Base-by-base conservation (phyloP, 2,329 filamentous ascomycete species). In the Apiospora malaysiana region DNA sequence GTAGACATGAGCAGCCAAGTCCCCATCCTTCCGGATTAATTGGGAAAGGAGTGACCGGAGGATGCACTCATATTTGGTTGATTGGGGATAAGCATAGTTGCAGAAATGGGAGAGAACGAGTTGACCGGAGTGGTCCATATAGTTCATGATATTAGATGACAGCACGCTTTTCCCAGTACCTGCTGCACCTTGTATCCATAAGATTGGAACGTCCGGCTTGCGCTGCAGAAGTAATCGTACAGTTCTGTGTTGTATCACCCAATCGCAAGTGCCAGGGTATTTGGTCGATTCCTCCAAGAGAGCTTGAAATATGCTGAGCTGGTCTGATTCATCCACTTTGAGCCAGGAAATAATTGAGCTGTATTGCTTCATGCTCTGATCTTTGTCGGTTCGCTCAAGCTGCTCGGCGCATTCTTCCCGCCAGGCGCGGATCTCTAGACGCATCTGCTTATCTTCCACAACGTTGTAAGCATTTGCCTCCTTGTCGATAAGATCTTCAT, bases 81-180 rank as follows among this genome's bases (percentile, higher is more conserved):
- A 83, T 2, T 77, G 73, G 0, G 71, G 67, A 7, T 81, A 78
- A 0, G 75, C 73, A 16, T 79, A 77, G 6, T 74, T 80, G 72
- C 80, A 83, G 45, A 83, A 81, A 63, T 84, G 81, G 2, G 51
- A 66, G 9, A 80, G 66, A 1, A 82, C 75, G 10, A 76, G 25
- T 12, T 70, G 75, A 1, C 66, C 45, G 1, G 67, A 56, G 1
- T 37, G 37, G 1, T 70, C 71, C 6, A 82, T 73, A 42, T 81
- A 83, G 1, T 51, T 75, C 9, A 75, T 68, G 8, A 84, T 70
- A 25, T 79, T 76, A 0, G 75, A 72, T 10, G 77, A 66, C 2
- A 83, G 56, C 0, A 82, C 76, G 42, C 80, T 83, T 67, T 83
- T 84, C 0, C 82, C 82, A 0, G 76, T 76, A 0, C 82, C 82